Base-by-base conservation (phyloP, 371 early-diverging fungal species). In the Nematocida minor region DNA sequence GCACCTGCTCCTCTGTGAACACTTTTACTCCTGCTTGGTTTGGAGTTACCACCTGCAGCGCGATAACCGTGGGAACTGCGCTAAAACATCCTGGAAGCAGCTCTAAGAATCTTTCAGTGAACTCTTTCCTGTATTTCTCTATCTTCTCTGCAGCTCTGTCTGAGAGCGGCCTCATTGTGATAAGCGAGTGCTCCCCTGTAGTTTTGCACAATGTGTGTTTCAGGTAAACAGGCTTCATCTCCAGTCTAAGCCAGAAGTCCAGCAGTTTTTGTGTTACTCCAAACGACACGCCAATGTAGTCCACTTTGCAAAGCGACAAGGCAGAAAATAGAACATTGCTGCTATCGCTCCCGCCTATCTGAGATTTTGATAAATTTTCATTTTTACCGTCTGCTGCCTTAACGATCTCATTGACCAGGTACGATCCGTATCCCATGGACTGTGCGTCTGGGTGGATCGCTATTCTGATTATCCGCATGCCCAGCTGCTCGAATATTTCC, bases 381-480 rank as follows among this genome's bases (percentile, higher is more conserved):
- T 89, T 34, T 87, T 87, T 67, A 87, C 85, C 66, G 57, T 87
- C 83, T 47, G 87, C 69, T 40, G 88, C 86, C 7, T 84, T 79
- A n/a, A 71, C 88, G 38, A 97, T 85, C 55, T 89, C 86, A 48
- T 91, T 90, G 34, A 97, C 83, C 4, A 94, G 92, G 20, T 91
- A 87, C 22, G 89, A 85, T 1, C 99, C 99, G 84, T 95, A 96
- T 2, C 97, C 97, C 97, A 95, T 96, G 79, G 90, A 88, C 55
- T 90, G 87, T 82, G 93, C 95, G 71, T 94, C 94, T 4, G 96
- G 96, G 84, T 95, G 95, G 0, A 96, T 94, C 36, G 97, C 96
- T 78, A 99, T 94, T 68, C 99, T 91, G n/a, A 99, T 95, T n/a
- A 99, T 89, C 69, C 99, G 90, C 16, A 94, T 92, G 40, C 99